phyloP scores from a whole-genome alignment of 768 basidiomycete genomes.

The Mrakia blollopis region DNA sequence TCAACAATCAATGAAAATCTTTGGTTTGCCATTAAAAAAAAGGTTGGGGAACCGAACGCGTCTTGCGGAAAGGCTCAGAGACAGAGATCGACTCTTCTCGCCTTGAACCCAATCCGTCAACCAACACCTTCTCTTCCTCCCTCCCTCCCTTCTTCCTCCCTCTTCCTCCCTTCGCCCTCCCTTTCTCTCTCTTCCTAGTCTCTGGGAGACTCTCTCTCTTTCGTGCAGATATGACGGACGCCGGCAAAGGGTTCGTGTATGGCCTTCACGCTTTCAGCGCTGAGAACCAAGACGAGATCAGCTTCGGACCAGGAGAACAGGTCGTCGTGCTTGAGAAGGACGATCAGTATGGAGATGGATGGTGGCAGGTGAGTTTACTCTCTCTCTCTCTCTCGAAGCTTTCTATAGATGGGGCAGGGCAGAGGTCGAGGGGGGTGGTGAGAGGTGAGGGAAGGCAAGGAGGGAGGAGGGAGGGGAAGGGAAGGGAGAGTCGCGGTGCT shows the following conservation, averaged over 20 bases:
- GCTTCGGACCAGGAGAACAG: slow-evolving; percentile 75
- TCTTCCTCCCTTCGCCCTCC: background rate
- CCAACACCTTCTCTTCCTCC: background rate
- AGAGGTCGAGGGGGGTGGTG: background rate
- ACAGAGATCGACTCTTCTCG: background rate
- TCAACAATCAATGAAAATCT: too few relatives aligned
- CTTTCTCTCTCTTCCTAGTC: background rate
- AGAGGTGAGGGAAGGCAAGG: background rate
- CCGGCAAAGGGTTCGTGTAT: slow-evolving; percentile 56
- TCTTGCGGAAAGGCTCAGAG: too few relatives aligned
- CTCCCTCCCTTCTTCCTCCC: background rate
- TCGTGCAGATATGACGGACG: background rate
- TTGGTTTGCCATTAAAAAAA: too few relatives aligned
- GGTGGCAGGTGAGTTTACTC: slow-evolving; percentile 71
- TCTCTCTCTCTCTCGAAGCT: too few relatives aligned
- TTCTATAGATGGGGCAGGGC: background rate
- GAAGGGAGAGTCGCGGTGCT: background rate
- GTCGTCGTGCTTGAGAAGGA: slow-evolving; percentile 91
- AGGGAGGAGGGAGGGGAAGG: background rate
- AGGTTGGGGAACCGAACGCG: too few relatives aligned
- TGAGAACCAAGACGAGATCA: slow-evolving; percentile 89
- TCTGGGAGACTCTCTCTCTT: background rate
- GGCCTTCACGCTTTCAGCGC: slow-evolving; percentile 82
- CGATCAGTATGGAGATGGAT: slow-evolving; percentile 87
- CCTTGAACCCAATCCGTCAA: background rate